Conservation (phyloP, 2,329 filamentous ascomycete genomes). For the Cytospora mali region DNA sequence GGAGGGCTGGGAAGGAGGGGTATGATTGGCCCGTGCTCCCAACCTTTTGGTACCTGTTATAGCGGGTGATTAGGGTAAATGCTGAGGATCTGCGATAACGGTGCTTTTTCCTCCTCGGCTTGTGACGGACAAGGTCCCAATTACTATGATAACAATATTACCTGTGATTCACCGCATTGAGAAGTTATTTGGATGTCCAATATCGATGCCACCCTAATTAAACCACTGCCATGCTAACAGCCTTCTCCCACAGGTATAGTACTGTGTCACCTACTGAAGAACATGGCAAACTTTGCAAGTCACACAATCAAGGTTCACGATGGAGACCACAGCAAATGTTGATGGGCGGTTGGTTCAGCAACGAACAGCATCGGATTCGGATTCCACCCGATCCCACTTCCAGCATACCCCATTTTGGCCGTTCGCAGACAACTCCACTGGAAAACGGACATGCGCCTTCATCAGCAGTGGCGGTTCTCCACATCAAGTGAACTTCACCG, state of each 20-base stretch:
- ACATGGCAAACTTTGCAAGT: neutral
- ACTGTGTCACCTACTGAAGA: neutral
- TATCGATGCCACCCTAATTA: constrained; percentile 11
- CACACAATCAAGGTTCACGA: neutral
- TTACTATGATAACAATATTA: too few species aligned
- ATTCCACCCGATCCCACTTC: constrained; percentile 11
- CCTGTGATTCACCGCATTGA: neutral
- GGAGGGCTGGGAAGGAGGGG: neutral
- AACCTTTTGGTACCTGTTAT: neutral
- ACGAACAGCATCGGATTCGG: constrained; percentile 17
- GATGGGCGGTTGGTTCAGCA: constrained; percentile 18
- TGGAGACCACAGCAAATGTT: constrained; percentile 14
- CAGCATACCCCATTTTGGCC: neutral
- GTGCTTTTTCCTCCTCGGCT: neutral
- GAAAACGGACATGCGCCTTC: neutral
- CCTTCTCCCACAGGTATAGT: constrained; percentile 5
- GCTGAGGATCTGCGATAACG: neutral
- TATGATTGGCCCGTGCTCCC: neutral
- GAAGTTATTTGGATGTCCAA: neutral
- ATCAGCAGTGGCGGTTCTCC: neutral
- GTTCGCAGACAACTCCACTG: neutral
- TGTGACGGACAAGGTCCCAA: neutral
- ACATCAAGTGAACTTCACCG: neutral
- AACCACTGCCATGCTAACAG: constrained; percentile 14
- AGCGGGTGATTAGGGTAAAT: neutral